These are phyloP conservation scores for Sporothrix pallida DNA, from an alignment of 2,329 filamentous ascomycete species.

Conservation along the genomic window DNA sequence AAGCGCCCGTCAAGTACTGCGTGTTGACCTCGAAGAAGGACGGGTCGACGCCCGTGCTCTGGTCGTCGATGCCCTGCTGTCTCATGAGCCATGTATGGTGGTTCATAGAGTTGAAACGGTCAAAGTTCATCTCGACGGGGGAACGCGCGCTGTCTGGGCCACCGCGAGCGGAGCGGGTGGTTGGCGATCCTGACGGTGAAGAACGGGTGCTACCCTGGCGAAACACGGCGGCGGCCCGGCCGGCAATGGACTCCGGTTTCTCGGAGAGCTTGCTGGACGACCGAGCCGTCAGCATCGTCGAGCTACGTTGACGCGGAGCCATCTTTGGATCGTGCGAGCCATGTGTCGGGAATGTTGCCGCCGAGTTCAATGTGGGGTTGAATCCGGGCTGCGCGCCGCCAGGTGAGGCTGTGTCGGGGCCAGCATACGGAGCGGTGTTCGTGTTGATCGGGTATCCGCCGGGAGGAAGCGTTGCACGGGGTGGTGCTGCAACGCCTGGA, in stretches of 20 bases:
- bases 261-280: conserved; percentile 27
- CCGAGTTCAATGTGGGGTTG: conserved; percentile 10
- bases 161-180: conserved; percentile 16
- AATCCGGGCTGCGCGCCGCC: not conserved
- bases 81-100: conserved; percentile 37
- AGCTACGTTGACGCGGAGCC: conserved; percentile 31
- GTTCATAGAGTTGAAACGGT: conserved; percentile 13
- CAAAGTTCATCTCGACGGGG: conserved; percentile 30
- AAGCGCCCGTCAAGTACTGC: conserved; percentile 39
- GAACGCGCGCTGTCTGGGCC: conserved; percentile 28
- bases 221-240: conserved; percentile 35
- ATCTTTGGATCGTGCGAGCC: not conserved
- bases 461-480: not conserved
- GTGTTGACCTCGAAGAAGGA: conserved; percentile 35
- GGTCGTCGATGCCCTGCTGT: conserved; percentile 33
- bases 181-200: conserved; percentile 32
- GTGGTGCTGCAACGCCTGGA: not conserved
- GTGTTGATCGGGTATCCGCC: conserved; percentile 26
- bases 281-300: conserved; percentile 28
- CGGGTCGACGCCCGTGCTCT: conserved; percentile 19
- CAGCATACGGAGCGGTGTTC: not conserved
- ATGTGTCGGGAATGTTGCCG: conserved; percentile 21
- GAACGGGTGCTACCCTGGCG: conserved; percentile 38
- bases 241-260: conserved; percentile 29
- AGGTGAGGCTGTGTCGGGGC: not conserved